Conservation (phyloP, 1,284 basidiomycete genomes). For the Xerocomus nothofagi region DNA sequence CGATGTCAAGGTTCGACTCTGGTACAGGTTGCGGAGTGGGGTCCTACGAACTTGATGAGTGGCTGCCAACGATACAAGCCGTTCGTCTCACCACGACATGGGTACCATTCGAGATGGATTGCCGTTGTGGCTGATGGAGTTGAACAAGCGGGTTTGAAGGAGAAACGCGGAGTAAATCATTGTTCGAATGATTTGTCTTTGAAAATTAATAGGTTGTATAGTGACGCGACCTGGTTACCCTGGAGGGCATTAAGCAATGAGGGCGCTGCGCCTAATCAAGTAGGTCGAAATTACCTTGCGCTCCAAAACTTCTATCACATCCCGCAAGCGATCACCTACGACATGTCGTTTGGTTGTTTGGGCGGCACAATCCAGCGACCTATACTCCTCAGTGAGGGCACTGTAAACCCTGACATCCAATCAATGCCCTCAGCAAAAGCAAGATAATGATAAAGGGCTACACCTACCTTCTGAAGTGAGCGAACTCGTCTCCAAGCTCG, state of each 20-base stretch:
- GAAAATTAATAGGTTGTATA: conserved; percentile 78
- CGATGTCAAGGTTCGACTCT: conserved; percentile 33
- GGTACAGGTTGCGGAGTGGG: conserved; percentile 2
- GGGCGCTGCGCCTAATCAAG: not conserved
- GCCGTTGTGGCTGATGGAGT: conserved; percentile 42
- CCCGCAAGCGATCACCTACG: conserved; percentile 80
- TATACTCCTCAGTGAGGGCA: conserved; percentile 88
- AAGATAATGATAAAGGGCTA: not conserved
- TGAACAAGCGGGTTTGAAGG: conserved; percentile 68
- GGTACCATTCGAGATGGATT: conserved; percentile 11
- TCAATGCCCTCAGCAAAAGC: conserved; percentile 13
- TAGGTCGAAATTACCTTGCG: conserved; percentile 59
- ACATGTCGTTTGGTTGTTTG: conserved; percentile 78
- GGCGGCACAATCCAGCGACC: conserved; percentile 78
- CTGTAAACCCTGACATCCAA: conserved; percentile 69
- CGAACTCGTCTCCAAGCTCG: conserved; percentile 89
- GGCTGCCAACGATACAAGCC: not conserved
- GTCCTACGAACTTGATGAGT: conserved; percentile 14
- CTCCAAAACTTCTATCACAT: conserved; percentile 88
- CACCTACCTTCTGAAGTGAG: conserved; percentile 82
- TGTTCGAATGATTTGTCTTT: conserved; percentile 55
- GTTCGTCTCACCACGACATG: conserved; percentile 10
- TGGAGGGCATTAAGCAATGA: conserved; percentile 32
- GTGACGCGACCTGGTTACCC: conserved; percentile 86
- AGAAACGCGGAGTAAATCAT: conserved; percentile 44